A percentile compares a stretch with the other conserved stretches of the same genome.
These are phyloP conservation scores for Leccinum incarnatum DNA, from an alignment of 768 basidiomycete species.

Conservation along the genomic window DNA sequence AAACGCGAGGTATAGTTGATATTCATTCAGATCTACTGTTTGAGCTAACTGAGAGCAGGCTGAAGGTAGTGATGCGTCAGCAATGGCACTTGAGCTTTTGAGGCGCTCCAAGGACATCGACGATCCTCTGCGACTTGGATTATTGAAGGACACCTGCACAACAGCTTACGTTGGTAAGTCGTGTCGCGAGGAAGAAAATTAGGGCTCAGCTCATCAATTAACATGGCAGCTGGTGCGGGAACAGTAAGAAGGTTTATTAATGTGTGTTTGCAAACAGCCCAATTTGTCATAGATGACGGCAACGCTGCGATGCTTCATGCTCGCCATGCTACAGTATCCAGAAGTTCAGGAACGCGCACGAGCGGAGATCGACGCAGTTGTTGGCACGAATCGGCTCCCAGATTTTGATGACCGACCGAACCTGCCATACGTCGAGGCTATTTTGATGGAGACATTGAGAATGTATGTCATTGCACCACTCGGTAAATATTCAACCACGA, in stretches of 20 bases:
- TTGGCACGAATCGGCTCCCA: conserved; percentile 31
- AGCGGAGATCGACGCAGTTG: conserved; percentile 28
- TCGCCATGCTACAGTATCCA: conserved; percentile 33
- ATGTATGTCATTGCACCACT: conserved; percentile 28
- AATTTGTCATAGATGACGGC: conserved; percentile 7
- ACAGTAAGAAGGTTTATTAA: background rate
- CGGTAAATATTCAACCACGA: conserved; percentile 15
- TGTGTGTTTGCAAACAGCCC: background rate
- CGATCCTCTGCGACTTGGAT: conserved; percentile 11
- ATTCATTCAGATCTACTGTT: background rate
- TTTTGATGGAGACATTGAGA: conserved; percentile 31
- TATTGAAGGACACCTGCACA: conserved; percentile 12
- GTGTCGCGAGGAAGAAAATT: background rate
- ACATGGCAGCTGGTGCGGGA: background rate
- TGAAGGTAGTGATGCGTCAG: conserved; percentile 7
- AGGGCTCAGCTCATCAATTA: background rate
- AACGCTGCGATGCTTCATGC: conserved; percentile 25
- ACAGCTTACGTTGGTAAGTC: conserved; percentile 20
- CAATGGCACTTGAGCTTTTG: conserved; percentile 15
- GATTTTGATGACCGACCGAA: conserved; percentile 19
- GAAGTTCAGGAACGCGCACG: conserved; percentile 31
- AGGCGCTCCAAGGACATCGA: background rate
- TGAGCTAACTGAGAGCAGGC: conserved; percentile 6
- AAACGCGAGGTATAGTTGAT: conserved; percentile 12
- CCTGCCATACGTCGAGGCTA: conserved; percentile 32